A percentile compares a stretch with the other conserved stretches of the same genome.
Evolutionary conservation across 352 stramenopile species (phyloP).

Genomic region (Globisporangium apiculatum): DNA sequence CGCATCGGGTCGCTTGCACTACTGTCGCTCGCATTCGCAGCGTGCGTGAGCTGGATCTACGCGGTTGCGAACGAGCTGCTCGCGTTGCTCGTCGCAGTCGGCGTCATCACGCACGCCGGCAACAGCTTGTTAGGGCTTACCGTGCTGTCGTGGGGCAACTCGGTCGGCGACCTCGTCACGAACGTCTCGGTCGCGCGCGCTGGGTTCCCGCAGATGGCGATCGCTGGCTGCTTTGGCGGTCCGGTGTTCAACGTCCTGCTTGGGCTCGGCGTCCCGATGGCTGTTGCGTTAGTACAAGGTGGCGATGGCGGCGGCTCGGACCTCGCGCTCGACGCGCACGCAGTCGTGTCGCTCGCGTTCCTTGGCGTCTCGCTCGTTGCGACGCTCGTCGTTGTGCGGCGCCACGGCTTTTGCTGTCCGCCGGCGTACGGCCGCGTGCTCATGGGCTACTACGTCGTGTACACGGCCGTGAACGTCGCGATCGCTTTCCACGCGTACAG

Average conservation of each 20-base stretch:
- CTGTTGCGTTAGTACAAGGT: slow-evolving; percentile 40
- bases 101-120: slow-evolving; percentile 65
- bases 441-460: slow-evolving; percentile 57
- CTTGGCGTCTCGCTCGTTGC: slow-evolving; percentile 47
- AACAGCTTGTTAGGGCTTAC: slow-evolving; percentile 75
- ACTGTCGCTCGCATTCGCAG: slow-evolving; percentile 61
- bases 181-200: slow-evolving; percentile 77
- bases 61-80: slow-evolving; percentile 84
- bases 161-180: slow-evolving; percentile 74
- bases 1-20: slow-evolving; percentile 40
- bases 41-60: slow-evolving; percentile 91
- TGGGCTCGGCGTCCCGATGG: slow-evolving; percentile 69
- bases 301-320: slow-evolving; percentile 14
- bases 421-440: slow-evolving; percentile 69
- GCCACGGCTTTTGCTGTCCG: slow-evolving; percentile 50
- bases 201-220: slow-evolving; percentile 81
- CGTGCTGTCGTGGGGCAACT: slow-evolving; percentile 82
- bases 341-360: slow-evolving; percentile 65
- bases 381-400: slow-evolving; percentile 46
- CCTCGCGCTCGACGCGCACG: slow-evolving; percentile 57
- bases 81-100: slow-evolving; percentile 64
- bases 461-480: slow-evolving; percentile 62
- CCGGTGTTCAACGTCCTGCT: slow-evolving; percentile 82
- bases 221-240: slow-evolving; percentile 77
- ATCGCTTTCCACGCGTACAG: slow-evolving; percentile 31